Percentiles rank a stretch among this genome's conserved stretches.
These are phyloP conservation scores for Phlebopus sp. DNA, from an alignment of 1,284 basidiomycete species.

Conservation along the genomic window DNA sequence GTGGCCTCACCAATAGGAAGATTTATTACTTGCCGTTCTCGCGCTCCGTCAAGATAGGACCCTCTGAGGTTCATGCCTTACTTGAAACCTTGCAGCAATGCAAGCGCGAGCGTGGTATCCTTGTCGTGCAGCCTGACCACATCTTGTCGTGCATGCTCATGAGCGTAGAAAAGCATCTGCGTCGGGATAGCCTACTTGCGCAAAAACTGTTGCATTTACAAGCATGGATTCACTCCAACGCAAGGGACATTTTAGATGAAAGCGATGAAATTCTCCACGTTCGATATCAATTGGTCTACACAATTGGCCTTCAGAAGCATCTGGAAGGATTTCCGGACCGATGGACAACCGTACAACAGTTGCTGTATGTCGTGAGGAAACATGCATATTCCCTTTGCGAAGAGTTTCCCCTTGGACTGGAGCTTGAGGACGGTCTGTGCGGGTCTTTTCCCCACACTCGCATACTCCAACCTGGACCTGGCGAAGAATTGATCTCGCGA, in stretches of 20 bases:
- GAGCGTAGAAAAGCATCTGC: conserved; percentile 35
- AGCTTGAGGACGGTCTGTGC: conserved; percentile 7
- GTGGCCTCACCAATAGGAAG: conserved; percentile 43
- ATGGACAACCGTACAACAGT: conserved; percentile 43
- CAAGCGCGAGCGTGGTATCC: conserved; percentile 37
- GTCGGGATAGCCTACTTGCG: background rate
- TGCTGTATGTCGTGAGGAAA: conserved; percentile 31
- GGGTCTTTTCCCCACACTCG: conserved; percentile 36
- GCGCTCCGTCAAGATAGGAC: conserved; percentile 32
- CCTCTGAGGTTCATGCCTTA: conserved; percentile 20
- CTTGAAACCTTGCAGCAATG: conserved; percentile 38
- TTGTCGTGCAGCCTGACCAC: conserved; percentile 53
- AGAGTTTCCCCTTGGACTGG: conserved; percentile 17
- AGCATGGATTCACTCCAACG: conserved; percentile 34
- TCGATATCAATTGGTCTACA: conserved; percentile 50
- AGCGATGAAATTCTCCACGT: conserved; percentile 52
- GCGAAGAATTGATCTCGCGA: conserved; percentile 19
- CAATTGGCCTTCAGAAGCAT: conserved; percentile 39
- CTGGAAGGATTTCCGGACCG: conserved; percentile 46
- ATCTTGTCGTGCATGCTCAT: conserved; percentile 49
- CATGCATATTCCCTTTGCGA: conserved; percentile 12
- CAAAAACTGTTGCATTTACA: conserved; percentile 25
- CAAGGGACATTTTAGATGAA: conserved; percentile 50
- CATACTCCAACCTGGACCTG: conserved; percentile 27
- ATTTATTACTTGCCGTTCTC: conserved; percentile 51